These are phyloP conservation scores for Closterium sp. DNA, from an alignment of 139 green algal species.

Conservation along the genomic window DNA sequence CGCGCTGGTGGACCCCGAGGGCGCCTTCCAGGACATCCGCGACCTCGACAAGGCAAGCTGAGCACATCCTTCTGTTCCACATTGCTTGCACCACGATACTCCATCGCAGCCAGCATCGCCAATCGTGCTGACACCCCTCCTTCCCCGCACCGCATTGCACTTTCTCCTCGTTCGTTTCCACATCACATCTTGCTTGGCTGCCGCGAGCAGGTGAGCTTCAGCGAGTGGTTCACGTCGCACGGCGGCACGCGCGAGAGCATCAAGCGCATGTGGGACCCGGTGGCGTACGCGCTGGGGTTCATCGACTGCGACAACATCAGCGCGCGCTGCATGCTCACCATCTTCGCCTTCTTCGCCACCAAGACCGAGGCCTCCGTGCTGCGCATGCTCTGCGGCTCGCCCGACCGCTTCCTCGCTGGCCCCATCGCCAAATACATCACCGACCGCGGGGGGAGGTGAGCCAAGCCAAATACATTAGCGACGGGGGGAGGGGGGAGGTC, in stretches of 20 bases:
- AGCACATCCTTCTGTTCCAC: too few species aligned
- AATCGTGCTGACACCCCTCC: too few species aligned
- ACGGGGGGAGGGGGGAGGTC: too few species aligned
- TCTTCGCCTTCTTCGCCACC: constrained; percentile 97
- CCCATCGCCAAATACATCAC: constrained; percentile 91
- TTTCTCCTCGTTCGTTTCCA: too few species aligned
- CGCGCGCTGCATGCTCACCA: constrained; percentile 95
- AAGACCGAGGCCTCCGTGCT: constrained; percentile 94
- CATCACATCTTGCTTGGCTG: too few species aligned
- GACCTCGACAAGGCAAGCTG: constrained; percentile 71
- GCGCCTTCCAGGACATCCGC: constrained; percentile 82
- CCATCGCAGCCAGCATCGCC: too few species aligned
- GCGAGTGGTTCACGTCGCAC: constrained; percentile 74
- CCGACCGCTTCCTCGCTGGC: constrained; percentile 77
- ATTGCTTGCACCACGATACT: background rate
- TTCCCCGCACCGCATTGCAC: too few species aligned
- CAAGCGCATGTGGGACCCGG: constrained; percentile 95
- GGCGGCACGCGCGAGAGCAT: constrained; percentile 78
- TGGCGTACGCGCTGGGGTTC: constrained; percentile 95
- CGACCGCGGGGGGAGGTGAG: constrained; percentile 68
- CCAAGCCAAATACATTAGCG: background rate
- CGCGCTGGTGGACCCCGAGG: constrained; percentile 88
- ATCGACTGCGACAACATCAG: constrained; percentile 93
- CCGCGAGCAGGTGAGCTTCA: constrained; percentile 49
- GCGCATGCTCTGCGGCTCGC: constrained; percentile 93